Conservation (phyloP, 768 basidiomycete species). For the Brasilioporus rufonigricans region DNA sequence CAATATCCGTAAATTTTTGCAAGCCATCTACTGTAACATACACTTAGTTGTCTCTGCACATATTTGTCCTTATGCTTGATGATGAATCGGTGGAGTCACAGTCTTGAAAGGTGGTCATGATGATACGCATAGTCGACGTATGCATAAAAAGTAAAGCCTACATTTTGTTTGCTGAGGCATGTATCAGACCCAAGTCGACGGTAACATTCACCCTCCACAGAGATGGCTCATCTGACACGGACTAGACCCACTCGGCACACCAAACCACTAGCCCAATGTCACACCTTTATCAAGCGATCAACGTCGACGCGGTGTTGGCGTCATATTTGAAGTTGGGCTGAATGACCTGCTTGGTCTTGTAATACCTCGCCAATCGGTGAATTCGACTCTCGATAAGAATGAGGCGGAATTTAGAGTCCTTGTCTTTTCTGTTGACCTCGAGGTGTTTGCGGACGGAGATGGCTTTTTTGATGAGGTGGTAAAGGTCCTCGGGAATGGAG, state of each 20-base stretch:
- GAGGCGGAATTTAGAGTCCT: constrained; percentile 95
- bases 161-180: constrained; percentile 14
- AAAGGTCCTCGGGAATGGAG: constrained; percentile 97
- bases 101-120: no score
- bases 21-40: no score
- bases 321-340: constrained; percentile 99
- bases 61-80: no score
- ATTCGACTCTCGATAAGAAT: constrained; percentile 99
- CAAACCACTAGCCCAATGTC: background rate
- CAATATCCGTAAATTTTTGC: no score
- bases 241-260: constrained; percentile 1
- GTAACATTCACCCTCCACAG: background rate
- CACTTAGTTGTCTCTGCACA: no score
- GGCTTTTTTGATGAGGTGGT: constrained; percentile 99
- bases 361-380: constrained; percentile 96
- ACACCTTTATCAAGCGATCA: constrained; percentile 61
- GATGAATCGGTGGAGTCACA: no score
- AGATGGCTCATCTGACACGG: background rate
- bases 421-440: constrained; percentile 97
- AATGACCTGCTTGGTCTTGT: constrained; percentile 98
- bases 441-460: constrained; percentile 99
- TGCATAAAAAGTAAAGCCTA: constrained; percentile 22
- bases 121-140: constrained; percentile 8
- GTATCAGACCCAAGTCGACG: constrained; percentile 3
- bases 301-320: constrained; percentile 88